These are phyloP conservation scores for Amesomyces nigricolor DNA, from an alignment of 2,329 filamentous ascomycete species.

Conservation along the genomic window DNA sequence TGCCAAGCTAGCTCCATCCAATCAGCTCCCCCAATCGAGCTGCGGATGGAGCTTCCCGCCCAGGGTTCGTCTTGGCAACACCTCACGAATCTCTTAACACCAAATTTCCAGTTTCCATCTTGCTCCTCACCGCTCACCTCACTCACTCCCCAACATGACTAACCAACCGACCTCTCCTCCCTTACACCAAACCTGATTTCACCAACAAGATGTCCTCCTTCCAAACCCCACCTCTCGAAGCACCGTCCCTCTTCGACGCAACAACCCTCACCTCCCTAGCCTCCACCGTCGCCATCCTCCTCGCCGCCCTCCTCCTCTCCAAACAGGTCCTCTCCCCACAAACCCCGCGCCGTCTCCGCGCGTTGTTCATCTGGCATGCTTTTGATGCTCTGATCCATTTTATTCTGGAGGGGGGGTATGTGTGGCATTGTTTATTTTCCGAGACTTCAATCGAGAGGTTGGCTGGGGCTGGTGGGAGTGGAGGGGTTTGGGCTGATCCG, in stretches of 20 bases:
- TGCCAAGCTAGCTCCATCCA: too few species aligned
- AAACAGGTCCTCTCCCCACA: slow-evolving; percentile 42
- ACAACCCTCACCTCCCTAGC: slow-evolving; percentile 55
- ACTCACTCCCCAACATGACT: too few species aligned
- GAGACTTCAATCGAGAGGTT: too few species aligned
- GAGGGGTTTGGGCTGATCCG: slow-evolving; percentile 42
- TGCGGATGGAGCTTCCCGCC: not conserved
- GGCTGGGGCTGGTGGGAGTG: too few species aligned
- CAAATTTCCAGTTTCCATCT: too few species aligned
- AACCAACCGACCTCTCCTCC: too few species aligned
- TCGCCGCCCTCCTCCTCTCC: slow-evolving; percentile 46
- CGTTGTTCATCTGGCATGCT: slow-evolving; percentile 90
- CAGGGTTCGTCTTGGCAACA: not conserved
- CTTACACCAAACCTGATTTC: too few species aligned
- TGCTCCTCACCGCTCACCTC: too few species aligned
- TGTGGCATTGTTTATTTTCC: slow-evolving; percentile 89
- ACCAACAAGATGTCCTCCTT: too few species aligned
- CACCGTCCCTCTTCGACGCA: slow-evolving; percentile 55
- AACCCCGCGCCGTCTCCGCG: slow-evolving; percentile 54
- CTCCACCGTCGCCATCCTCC: slow-evolving; percentile 48
- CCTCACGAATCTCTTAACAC: not conserved
- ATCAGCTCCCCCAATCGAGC: not conserved
- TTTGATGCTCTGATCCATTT: slow-evolving; percentile 92
- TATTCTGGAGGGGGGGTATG: slow-evolving; percentile 82
- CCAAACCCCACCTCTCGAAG: too few species aligned